Evolutionary conservation across 345 rosid genomes (phyloP), one percentile per base, ranked within the genome.

Genomic region (Hypericum perforatum): DNA sequence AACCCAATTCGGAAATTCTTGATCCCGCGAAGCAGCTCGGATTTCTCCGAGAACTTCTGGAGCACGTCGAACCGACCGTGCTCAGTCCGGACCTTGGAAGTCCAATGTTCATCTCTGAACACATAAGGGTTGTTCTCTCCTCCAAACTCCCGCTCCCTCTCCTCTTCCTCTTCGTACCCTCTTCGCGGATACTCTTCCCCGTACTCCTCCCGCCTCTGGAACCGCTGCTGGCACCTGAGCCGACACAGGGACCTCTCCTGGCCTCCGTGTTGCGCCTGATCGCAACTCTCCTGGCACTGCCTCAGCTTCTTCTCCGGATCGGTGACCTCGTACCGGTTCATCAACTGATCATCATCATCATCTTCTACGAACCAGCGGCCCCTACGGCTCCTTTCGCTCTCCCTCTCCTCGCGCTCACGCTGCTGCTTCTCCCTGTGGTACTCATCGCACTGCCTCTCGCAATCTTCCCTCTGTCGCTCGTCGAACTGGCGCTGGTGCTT

Each of bases 201-300:
- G 54, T 2, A 3, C 13, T 9, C 45, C 47, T 7, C 47, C 45
- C 9, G 9, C 61, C 32, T 22, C 32, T 22, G 32, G 32, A 12
- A 57, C 16, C 5, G 52, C 67, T 51, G 15, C 49, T 39, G 66
- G 62, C 82, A 80, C 57, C 43, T 61, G 0, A 49, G 6, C 5
- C 63, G 60, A 40, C 78, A 73, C 22, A 76, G 52, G 6, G 60
- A 53, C 62, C 43, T 59, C 38, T 37, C 36, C 52, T 45, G 48
- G 5, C 45, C 65, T 7, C 53, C 57, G 3, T 2, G 48, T 45
- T 40, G 52, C 4, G 59, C 29, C 38, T 22, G 32, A 1, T 51
- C 63, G 56, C 83, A 73, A 39, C 53, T 59, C 51, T 36, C n/a
- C 63, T 42, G 65, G 69, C 82, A 80, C 32, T 49, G 51, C 9